Base-by-base conservation (phyloP, 2,329 filamentous ascomycete genomes). In the Pseudocercospora cruenta region DNA sequence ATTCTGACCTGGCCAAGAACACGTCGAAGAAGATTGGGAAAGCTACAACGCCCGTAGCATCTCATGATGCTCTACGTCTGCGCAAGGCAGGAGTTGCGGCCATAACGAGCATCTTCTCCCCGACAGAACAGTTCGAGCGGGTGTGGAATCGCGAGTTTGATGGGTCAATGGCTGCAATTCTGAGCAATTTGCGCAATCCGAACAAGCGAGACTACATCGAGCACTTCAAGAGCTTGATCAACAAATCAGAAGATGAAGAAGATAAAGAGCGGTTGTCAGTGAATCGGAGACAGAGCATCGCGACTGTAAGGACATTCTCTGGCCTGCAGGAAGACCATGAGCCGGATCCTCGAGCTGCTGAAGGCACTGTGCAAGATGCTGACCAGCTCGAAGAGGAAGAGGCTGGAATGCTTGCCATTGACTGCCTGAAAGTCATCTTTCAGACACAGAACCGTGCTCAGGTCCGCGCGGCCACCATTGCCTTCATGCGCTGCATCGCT, bases 371-470 rank as follows among this genome's bases (percentile, higher is more conserved):
- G 0, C 90, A 90, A 24, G 94, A 97, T 75, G 93, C 93, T 26
- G 95, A 98, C 79, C 92, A 90, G 77, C 82, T 95, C 67, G 94
- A 93, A 1, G 94, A 98, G 79, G 90, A 97, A 80, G 91, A 96
- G 75, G 93, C 93, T 16, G 91, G 91, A 28, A 84, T 96, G 7
- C 82, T 96, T 68, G 94, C 95, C 4, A 84, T 97, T 72, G 90
- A 93, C 73, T 96, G 93, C 75, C 82, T 99, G 63, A 92, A 94
- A 79, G 89, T 91, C 72, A 91, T 97, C 55, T 97, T 96, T 73
- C 84, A 91, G 31, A 88, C 89, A 8, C 93, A 93, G 68, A 96
- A 93, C 74, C 86, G 92, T 63, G 85, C 88, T 8, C 94, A 97
- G 77, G 90, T 96, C 54, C 89, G 93, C 64, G 83, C 87, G 45